Base-by-base conservation (phyloP, 1,284 basidiomycete species). In the Cutaneotrichosporon cyanovorans region DNA sequence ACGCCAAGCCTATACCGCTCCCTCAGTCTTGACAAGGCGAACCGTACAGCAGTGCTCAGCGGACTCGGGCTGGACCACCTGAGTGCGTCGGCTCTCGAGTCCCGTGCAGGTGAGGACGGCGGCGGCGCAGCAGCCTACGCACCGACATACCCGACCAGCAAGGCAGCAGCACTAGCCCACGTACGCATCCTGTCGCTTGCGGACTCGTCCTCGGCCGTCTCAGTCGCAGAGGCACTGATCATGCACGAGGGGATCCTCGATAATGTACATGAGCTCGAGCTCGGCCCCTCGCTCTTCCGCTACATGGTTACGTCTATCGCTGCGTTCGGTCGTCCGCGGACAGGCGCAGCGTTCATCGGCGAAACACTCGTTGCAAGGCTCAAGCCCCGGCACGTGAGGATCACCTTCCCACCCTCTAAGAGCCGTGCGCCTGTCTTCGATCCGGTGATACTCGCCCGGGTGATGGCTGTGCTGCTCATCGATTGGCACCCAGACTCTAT, bases 301-400 rank as follows among this genome's bases (percentile, higher is more conserved):
- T 40, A 47, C 30, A 42, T 54, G 18, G 52, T 54, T 28, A 50
- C 47, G 48, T 42, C 33, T 5, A 32, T 54, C 14, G 52, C 52
- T 0, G 46, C 43, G 7, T 54, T 54, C 12, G 52, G 52, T 1
- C 48, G 52, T 0, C 52, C 52, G 0, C 52, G 52, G 6, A 39
- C 31, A 28, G 52, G 52, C 6, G 16, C 32, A 2, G 52, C 48
- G 4, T 54, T 54, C 15, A 40, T 54, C 5, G 48, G 48, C 30
- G 52, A 54, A 37, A 48, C 46, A 21, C 52, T 54, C 11, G 46
- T 54, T 14, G 40, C 48, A 2, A 39, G 34, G n/a, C 46, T 54
- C 9, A 37, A 34, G n/a, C 52, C 52, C 2, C 35, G 37, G 6
- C 40, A 19, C 5, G 19, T 54, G 3, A 39, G 32, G 14, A 45